Percentiles rank a stretch among this genome's conserved stretches.
Conservation (phyloP, 2,329 filamentous ascomycete species). For the Sporothrix protearum region DNA sequence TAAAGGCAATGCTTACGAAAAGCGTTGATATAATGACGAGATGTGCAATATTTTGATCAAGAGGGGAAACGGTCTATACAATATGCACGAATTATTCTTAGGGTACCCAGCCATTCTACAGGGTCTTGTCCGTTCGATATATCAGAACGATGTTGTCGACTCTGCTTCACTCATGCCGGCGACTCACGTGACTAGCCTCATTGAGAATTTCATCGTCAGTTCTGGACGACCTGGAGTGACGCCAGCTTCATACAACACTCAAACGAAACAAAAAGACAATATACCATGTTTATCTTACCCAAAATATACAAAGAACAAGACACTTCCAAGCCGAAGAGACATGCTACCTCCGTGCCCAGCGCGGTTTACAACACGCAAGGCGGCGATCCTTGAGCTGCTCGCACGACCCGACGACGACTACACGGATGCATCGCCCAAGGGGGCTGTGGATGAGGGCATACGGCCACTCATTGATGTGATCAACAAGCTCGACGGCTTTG, state of each 20-base stretch:
- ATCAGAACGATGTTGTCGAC: not conserved
- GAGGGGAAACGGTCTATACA: too few relatives aligned
- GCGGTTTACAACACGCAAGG: constrained; percentile 53
- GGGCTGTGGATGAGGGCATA: constrained; percentile 76
- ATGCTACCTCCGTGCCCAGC: constrained; percentile 25
- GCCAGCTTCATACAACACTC: not conserved
- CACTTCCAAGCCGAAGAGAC: not conserved
- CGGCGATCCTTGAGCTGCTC: constrained; percentile 67
- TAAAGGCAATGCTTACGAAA: too few relatives aligned
- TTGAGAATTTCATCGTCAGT: constrained; percentile 11
- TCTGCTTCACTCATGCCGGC: not conserved
- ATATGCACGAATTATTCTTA: too few relatives aligned
- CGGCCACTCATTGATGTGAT: constrained; percentile 72
- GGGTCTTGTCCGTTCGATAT: not conserved
- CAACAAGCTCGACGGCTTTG: constrained; percentile 69
- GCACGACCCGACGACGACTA: constrained; percentile 67
- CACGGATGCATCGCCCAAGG: constrained; percentile 83
- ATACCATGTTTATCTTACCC: too few relatives aligned
- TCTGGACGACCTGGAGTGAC: not conserved
- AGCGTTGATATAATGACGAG: too few relatives aligned
- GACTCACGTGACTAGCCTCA: not conserved
- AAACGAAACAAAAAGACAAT: not conserved
- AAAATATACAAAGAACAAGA: too few relatives aligned
- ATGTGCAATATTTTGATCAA: too few relatives aligned
- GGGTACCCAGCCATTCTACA: not conserved